These are phyloP conservation scores for Mrakia blollopis DNA, from an alignment of 768 basidiomycete genomes.

Conservation along the genomic window DNA sequence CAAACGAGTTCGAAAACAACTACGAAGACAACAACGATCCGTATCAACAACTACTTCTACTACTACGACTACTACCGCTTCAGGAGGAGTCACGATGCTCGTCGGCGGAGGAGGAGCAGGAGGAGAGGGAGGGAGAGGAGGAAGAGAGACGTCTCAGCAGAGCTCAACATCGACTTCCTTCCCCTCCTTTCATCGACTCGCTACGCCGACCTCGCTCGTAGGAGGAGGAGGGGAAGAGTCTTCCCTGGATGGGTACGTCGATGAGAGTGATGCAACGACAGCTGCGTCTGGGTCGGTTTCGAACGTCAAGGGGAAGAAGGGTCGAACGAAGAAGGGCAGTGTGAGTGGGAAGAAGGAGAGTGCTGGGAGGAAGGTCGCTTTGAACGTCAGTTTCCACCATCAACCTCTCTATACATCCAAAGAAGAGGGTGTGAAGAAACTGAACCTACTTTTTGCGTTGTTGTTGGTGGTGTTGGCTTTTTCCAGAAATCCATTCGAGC, in stretches of 20 bases:
- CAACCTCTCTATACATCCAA: not conserved
- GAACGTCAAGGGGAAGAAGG: not conserved
- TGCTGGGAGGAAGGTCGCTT: constrained; percentile 9
- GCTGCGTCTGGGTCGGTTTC: not conserved
- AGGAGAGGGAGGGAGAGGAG: not conserved
- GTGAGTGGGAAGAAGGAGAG: constrained; percentile 18
- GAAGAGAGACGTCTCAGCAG: not conserved
- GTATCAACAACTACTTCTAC: too few relatives aligned
- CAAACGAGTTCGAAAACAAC: constrained; percentile 10
- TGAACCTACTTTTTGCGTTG: too few relatives aligned
- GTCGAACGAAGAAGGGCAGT: not conserved
- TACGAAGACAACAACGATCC: too few relatives aligned
- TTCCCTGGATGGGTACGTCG: not conserved
- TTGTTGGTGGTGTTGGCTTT: not conserved
- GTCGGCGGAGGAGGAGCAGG: not conserved
- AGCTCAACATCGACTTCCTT: not conserved
- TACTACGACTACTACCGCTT: too few relatives aligned
- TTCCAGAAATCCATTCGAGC: constrained; percentile 26
- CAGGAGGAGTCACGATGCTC: too few relatives aligned
- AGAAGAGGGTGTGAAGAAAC: too few relatives aligned
- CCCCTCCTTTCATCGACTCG: too few relatives aligned
- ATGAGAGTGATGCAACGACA: not conserved
- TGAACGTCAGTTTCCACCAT: not conserved
- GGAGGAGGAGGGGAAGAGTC: too few relatives aligned
- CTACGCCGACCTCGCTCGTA: too few relatives aligned